Evolutionary conservation across 1,284 basidiomycete genomes (phyloP).

Genomic region (Rhodotorula sp.): DNA sequence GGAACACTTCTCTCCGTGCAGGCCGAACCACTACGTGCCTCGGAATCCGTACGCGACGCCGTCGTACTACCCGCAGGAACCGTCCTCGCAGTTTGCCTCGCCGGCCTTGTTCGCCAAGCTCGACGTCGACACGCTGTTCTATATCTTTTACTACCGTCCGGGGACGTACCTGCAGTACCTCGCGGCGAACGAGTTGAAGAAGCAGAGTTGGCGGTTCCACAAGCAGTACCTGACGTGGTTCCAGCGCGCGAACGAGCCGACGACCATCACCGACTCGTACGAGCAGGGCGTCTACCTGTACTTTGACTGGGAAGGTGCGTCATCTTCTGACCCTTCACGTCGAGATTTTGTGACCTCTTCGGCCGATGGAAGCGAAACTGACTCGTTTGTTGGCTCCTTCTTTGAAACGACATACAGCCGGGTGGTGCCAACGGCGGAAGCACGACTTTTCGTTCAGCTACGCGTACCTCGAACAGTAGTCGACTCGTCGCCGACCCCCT

Average conservation of each 20-base stretch:
- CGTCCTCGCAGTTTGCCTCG: conserved; percentile 76
- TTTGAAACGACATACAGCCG: conserved; percentile 26
- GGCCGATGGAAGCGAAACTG: not conserved
- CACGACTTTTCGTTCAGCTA: conserved; percentile 87
- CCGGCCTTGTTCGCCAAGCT: conserved; percentile 85
- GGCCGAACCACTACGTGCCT: conserved; percentile 94
- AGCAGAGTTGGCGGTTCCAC: conserved; percentile 98
- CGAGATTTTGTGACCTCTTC: not conserved
- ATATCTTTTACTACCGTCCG: conserved; percentile 92
- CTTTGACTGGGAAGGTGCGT: conserved; percentile 29
- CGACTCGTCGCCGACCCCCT: too few relatives aligned
- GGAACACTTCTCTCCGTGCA: conserved; percentile 47
- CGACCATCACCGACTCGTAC: conserved; percentile 98
- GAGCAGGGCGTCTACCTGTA: conserved; percentile 79
- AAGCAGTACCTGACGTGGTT: conserved; percentile 99
- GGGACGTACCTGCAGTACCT: conserved; percentile 60
- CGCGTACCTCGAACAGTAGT: conserved; percentile 19
- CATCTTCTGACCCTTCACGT: not conserved
- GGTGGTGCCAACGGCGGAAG: conserved; percentile 97
- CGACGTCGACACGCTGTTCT: conserved; percentile 97
- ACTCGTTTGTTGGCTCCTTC: not conserved
- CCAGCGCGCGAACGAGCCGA: conserved; percentile 97
- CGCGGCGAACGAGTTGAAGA: conserved; percentile 94
- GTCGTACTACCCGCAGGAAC: conserved; percentile 91
- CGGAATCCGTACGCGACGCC: conserved; percentile 88